Conservation (phyloP, 345 rosid genomes). For the Noccaea caerulescens region DNA sequence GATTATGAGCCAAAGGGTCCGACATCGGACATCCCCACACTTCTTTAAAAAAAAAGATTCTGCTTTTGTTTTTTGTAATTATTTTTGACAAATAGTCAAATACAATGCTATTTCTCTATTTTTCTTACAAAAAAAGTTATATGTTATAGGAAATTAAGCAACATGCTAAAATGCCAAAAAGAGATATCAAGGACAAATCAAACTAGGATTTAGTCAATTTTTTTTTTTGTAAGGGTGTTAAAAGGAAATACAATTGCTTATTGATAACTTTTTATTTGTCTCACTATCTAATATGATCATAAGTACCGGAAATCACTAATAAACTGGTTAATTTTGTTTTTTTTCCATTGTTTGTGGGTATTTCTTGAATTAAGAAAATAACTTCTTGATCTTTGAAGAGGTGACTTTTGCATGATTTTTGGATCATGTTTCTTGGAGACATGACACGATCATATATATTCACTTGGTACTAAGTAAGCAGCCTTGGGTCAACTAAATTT, state of each 20-base stretch:
- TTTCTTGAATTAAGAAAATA: neutral
- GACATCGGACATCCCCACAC: no score
- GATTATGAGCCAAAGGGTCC: no score
- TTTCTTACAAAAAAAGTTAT: neutral
- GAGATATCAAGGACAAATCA: neutral
- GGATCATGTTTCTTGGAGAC: constrained; percentile 44
- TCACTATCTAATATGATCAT: neutral
- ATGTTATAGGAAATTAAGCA: constrained; percentile 9
- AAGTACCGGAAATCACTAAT: constrained; percentile 10
- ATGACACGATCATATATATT: constrained; percentile 33
- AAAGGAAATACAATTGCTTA: neutral
- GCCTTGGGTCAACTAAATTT: constrained; percentile 30
- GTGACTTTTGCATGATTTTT: constrained; percentile 33
- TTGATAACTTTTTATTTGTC: neutral
- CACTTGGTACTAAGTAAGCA: constrained; percentile 25
- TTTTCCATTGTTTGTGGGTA: neutral
- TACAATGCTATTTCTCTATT: neutral
- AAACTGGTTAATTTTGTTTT: neutral
- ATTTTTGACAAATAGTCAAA: no score
- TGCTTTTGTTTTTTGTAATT: no score
- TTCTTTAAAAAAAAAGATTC: no score
- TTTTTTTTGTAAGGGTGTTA: neutral
- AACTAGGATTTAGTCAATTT: neutral
- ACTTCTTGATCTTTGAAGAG: neutral
- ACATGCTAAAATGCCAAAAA: neutral